phyloP scores from a whole-genome alignment of 2,329 filamentous ascomycete species.

The Aspergillus sp. region DNA sequence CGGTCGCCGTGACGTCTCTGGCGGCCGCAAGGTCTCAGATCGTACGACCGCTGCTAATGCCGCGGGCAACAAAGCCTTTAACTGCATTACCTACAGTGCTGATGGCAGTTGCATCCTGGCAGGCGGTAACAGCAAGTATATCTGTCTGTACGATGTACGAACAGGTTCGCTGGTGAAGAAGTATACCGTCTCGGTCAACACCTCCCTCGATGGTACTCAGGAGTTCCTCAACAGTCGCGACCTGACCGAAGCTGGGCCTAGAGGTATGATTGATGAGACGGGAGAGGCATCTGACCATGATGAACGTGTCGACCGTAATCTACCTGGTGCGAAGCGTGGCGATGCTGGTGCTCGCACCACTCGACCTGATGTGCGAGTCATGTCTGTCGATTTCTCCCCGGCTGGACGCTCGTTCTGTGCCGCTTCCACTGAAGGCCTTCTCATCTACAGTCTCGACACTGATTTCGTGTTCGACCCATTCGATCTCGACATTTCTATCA shows the following conservation, averaged over 20 bases:
- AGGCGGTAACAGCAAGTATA: conserved; percentile 96
- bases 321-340: conserved; percentile 84
- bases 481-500: conserved; percentile 91
- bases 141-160: conserved; percentile 92
- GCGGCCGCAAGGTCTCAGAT: conserved; percentile 83
- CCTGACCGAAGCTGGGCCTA: conserved; percentile 85
- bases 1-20: conserved; percentile 86
- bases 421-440: conserved; percentile 86
- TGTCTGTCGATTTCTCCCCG: conserved; percentile 81
- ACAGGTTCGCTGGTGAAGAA: conserved; percentile 92
- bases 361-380: conserved; percentile 79
- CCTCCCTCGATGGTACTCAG: conserved; percentile 93
- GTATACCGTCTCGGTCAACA: conserved; percentile 90
- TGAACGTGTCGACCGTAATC: conserved; percentile 70
- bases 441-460: conserved; percentile 89
- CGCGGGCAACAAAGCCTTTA: conserved; percentile 85
- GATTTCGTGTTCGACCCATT: conserved; percentile 89
- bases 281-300: conserved; percentile 88
- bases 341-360: conserved; percentile 77
- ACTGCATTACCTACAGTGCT: conserved; percentile 82
- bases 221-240: conserved; percentile 93
- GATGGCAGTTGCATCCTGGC: conserved; percentile 89
- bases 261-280: conserved; percentile 79
- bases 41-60: conserved; percentile 88
- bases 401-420: conserved; percentile 90